Evolutionary conservation across 2,329 filamentous ascomycete species (phyloP), one percentile per base, ranked within the genome.

Genomic region (Aspergillus sp.): DNA sequence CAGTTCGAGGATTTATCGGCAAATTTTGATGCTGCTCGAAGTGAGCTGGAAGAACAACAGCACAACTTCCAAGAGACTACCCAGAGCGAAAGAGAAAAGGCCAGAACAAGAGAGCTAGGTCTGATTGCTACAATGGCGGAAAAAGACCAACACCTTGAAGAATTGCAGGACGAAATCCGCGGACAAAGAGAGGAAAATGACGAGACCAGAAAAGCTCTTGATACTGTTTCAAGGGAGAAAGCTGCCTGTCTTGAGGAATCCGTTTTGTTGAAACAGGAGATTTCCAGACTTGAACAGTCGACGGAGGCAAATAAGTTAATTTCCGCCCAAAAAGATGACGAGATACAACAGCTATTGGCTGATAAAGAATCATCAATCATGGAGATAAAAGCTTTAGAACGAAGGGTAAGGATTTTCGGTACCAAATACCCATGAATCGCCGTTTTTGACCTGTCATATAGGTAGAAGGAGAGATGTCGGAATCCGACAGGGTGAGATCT

Each of bases 61-160:
- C 50, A 47, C 12, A 48, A 60, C 19, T 67, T 63, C 4, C 57
- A 65, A 7, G 57, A 66, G 8, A 51, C 31, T 43, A 54, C 52
- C 39, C 54, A 47, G 6, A 31, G 30, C 2, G 60, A 61, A 35
- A 52, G 51, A 34, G 61, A 68, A 39, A 58, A 47, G 5, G 51
- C 58, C 8, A 61, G 64, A 29, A 59, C 59, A 7, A 59, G 59
- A 45, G 70, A 79, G 36, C 49, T 77, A 4, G 65, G 69, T 29
- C 57, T 70, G 26, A 62, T 69, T 19, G 66, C 71, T 33, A 64
- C 57, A 6, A 45, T 70, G 5, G 70, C 70, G 2, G 67, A 66
- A 13, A 73, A 69, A 44, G 68, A 75, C 29, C 72, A 76, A 43
- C 59, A 62, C 5, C 42, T 74, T 5, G 70, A 73, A 27, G 65